Percentiles rank a stretch among this genome's conserved stretches.
Conservation (phyloP, 306 rosid species). For the Pterocarpus santalinus region DNA sequence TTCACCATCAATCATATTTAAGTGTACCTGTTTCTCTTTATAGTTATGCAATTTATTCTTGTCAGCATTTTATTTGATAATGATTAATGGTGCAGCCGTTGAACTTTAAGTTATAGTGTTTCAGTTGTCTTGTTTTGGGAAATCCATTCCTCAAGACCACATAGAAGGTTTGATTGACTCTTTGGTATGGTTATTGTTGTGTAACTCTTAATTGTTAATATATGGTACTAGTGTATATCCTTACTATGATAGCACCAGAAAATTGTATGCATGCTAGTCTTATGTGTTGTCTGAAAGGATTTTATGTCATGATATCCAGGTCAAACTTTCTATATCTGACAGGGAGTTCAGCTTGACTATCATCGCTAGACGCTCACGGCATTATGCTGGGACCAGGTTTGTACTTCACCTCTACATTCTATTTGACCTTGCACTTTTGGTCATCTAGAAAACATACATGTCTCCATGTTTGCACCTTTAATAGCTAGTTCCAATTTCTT, state of each 20-base stretch:
- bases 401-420: conserved; percentile 31
- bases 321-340: conserved; percentile 74
- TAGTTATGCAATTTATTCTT: conserved; percentile 12
- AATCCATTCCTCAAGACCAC: conserved; percentile 39
- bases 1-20: conserved; percentile 22
- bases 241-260: neutral
- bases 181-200: conserved; percentile 19
- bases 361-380: conserved; percentile 97
- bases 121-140: conserved; percentile 30
- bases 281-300: conserved; percentile 26
- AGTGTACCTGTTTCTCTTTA: neutral
- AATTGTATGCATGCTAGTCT: conserved; percentile 23
- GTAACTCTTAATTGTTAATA: neutral
- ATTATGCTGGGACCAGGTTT: conserved; percentile 99
- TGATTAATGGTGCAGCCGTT: conserved; percentile 34
- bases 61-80: conserved; percentile 36
- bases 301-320: conserved; percentile 62
- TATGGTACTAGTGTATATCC: neutral
- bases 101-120: conserved; percentile 22
- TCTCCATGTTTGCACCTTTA: conserved; percentile 25
- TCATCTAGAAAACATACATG: neutral
- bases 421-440: conserved; percentile 31
- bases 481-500: conserved; percentile 20
- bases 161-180: conserved; percentile 34
- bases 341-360: conserved; percentile 72